Percentiles rank a stretch among this genome's conserved stretches.
Evolutionary conservation across 148 eudicot genomes (phyloP).

Genomic region (Dianthus caryophyllus): DNA sequence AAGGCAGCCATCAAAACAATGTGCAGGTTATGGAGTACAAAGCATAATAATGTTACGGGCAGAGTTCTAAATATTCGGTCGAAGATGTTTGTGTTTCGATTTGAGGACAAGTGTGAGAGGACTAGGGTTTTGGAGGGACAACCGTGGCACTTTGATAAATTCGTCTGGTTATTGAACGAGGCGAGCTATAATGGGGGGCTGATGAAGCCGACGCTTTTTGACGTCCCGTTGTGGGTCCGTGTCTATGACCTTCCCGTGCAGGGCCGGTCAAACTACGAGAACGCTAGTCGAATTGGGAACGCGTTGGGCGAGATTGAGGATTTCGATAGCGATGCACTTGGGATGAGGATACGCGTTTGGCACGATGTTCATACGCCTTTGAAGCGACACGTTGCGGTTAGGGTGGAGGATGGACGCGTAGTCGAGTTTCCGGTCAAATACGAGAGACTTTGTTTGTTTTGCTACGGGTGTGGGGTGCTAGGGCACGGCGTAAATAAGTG

Average conservation of each 20-base stretch:
- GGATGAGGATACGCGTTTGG: conserved; percentile 1
- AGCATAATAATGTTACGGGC: not conserved
- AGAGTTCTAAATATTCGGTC: not conserved
- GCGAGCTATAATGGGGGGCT: not conserved
- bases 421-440: not conserved
- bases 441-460: not conserved
- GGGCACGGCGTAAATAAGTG: not conserved
- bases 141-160: conserved; percentile 1
- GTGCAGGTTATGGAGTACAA: not conserved
- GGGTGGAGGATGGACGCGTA: not conserved
- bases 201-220: not conserved
- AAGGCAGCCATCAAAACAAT: not conserved
- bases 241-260: not conserved
- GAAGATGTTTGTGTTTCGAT: not conserved
- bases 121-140: not conserved
- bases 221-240: not conserved
- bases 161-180: not conserved
- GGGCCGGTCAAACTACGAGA: not conserved
- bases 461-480: not conserved
- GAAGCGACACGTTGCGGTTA: conserved; percentile 1
- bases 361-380: not conserved
- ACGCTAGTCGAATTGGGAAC: not conserved
- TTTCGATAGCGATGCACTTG: not conserved
- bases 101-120: not conserved
- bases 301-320: not conserved